Evolutionary conservation across 805 yeast genomes (phyloP).

Genomic region (Schwanniomyces sp.): DNA sequence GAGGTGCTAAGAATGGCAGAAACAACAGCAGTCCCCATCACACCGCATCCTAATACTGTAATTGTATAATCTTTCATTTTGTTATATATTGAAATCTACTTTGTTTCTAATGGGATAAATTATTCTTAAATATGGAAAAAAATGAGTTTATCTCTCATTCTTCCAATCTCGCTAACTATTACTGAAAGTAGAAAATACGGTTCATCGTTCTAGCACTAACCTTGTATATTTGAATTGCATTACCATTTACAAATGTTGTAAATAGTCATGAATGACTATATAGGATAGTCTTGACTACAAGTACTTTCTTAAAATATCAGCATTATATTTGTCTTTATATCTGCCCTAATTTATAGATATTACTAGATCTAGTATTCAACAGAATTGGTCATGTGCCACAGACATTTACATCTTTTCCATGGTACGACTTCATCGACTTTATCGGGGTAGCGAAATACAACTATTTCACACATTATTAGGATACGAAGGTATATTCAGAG

Average conservation of each 20-base stretch:
- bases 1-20: constrained; percentile 63
- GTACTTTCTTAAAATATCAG: background rate
- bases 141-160: too few species aligned
- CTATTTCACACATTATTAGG: background rate
- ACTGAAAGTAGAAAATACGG: background rate
- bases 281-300: background rate
- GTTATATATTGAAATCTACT: background rate
- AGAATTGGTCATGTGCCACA: background rate
- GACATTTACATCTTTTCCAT: background rate
- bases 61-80: constrained; percentile 50
- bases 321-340: background rate
- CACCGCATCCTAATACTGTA: constrained; percentile 89
- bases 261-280: too few species aligned
- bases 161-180: constrained; percentile 3
- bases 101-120: background rate
- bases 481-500: background rate
- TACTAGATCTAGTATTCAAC: background rate
- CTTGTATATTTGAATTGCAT: too few species aligned
- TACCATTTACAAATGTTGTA: too few species aligned
- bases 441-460: background rate
- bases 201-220: too few species aligned
- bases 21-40: constrained; percentile 91
- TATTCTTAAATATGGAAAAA: too few species aligned
- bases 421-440: background rate
- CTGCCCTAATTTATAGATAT: background rate